Percentiles rank a stretch among this genome's conserved stretches.
These are phyloP conservation scores for Alternaria gansuensis DNA, from an alignment of 2,329 filamentous ascomycete species.

Conservation along the genomic window DNA sequence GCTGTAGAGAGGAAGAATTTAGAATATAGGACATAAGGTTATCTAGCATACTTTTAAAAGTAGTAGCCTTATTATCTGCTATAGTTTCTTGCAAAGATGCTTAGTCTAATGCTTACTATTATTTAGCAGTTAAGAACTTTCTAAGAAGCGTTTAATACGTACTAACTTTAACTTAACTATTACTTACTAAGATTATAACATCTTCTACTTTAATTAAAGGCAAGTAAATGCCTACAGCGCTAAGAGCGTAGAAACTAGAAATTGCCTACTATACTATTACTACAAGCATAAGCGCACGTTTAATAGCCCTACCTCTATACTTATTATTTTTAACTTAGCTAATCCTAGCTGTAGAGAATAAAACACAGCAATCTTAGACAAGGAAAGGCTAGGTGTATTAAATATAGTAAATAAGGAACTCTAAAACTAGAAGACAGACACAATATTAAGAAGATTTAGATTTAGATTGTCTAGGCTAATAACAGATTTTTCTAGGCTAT, in stretches of 20 bases:
- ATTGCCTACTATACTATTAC: constrained; percentile 11
- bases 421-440: constrained; percentile 19
- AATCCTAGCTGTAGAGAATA: constrained; percentile 17
- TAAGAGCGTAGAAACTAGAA: constrained; percentile 16
- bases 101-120: constrained; percentile 8
- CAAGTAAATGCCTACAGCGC: constrained; percentile 7
- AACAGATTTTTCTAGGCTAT: constrained; percentile 13
- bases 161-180: constrained; percentile 26
- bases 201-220: constrained; percentile 15
- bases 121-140: constrained; percentile 9
- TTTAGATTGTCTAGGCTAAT: constrained; percentile 14
- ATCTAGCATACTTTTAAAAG: constrained; percentile 12
- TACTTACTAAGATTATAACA: constrained; percentile 17
- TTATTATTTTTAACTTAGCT: constrained; percentile 21
- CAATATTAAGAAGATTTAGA: constrained; percentile 26
- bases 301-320: constrained; percentile 17
- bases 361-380: constrained; percentile 23
- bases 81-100: constrained; percentile 1
- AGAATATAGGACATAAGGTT: constrained; percentile 9
- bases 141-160: constrained; percentile 2
- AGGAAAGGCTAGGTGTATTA: constrained; percentile 13
- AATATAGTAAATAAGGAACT: constrained; percentile 22
- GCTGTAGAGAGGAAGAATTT: constrained; percentile 1
- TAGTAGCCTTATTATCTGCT: constrained; percentile 5
- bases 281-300: background rate